Conservation (phyloP, 202 grass and related monocot genomes). For the Bolboschoenoplectus hybrid region DNA sequence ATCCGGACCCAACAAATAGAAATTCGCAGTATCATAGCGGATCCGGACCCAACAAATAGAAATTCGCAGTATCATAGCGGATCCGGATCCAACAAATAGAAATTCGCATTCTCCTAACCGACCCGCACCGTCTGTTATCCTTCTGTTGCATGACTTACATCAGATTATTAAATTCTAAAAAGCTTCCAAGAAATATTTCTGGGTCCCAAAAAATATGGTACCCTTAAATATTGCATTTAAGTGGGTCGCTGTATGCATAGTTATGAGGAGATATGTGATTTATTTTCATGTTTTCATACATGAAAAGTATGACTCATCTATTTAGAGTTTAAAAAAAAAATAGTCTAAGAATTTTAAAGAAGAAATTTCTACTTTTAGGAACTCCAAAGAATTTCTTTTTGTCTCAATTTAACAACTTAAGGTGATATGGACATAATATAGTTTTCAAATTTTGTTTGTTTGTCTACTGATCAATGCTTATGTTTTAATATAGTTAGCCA, state of each 20-base stretch:
- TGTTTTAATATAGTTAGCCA: too few relatives aligned
- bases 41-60: not conserved
- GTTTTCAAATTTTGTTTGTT: not conserved
- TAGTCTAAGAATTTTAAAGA: not conserved
- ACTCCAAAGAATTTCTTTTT: not conserved
- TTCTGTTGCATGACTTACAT: not conserved
- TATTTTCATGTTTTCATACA: not conserved
- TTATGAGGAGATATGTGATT: not conserved
- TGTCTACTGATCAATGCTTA: not conserved
- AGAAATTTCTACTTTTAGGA: not conserved
- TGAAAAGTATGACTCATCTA: slow-evolving; percentile 18
- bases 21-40: not conserved
- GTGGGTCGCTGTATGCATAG: not conserved
- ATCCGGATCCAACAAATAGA: too few relatives aligned
- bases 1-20: not conserved
- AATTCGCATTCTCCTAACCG: slow-evolving; percentile 11
- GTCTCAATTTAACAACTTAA: not conserved
- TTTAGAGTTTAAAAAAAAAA: not conserved
- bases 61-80: not conserved
- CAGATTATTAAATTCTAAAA: slow-evolving; percentile 12
- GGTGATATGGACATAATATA: not conserved
- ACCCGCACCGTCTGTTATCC: not conserved
- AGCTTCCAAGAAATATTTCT: not conserved
- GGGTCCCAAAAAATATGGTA: slow-evolving; percentile 10
- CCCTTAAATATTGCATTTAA: not conserved